Evolutionary conservation across 768 basidiomycete species (phyloP).

Genomic region (Pulveroboletus sp.): DNA sequence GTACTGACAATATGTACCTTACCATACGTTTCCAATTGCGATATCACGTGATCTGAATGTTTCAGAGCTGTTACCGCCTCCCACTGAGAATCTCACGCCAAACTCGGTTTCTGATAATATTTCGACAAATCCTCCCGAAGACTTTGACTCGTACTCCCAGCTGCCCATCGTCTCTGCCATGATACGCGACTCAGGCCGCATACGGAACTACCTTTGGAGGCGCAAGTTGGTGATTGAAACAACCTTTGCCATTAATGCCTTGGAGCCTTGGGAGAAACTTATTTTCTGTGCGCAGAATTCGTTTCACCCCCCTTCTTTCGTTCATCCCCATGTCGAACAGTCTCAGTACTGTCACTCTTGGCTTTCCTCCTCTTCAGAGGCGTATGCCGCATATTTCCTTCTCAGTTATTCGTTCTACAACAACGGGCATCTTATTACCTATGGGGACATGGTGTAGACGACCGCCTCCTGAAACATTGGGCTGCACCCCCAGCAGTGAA

Average conservation of each 20-base stretch:
- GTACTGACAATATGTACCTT: constrained; percentile 14
- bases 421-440: constrained; percentile 61
- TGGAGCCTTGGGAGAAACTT: constrained; percentile 71
- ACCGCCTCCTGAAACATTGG: constrained; percentile 23
- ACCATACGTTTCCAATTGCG: neutral
- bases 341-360: constrained; percentile 39
- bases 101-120: constrained; percentile 2
- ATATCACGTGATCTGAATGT: constrained; percentile 3
- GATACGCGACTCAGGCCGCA: constrained; percentile 16
- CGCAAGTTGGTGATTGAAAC: constrained; percentile 55
- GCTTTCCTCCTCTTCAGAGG: constrained; percentile 48
- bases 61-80: too few species aligned
- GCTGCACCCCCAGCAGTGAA: constrained; percentile 25
- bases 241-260: constrained; percentile 56
- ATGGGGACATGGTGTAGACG: constrained; percentile 46
- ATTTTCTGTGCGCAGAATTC: constrained; percentile 46
- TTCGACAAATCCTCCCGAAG: neutral
- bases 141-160: neutral
- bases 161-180: neutral
- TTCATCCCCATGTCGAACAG: constrained; percentile 24
- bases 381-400: constrained; percentile 55
- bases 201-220: constrained; percentile 45
- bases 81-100: constrained; percentile 1
- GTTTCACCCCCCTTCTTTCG: neutral
- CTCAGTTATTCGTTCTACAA: constrained; percentile 51